These are phyloP conservation scores for Colletotrichum sp. DNA, from an alignment of 2,329 filamentous ascomycete genomes.

Conservation along the genomic window DNA sequence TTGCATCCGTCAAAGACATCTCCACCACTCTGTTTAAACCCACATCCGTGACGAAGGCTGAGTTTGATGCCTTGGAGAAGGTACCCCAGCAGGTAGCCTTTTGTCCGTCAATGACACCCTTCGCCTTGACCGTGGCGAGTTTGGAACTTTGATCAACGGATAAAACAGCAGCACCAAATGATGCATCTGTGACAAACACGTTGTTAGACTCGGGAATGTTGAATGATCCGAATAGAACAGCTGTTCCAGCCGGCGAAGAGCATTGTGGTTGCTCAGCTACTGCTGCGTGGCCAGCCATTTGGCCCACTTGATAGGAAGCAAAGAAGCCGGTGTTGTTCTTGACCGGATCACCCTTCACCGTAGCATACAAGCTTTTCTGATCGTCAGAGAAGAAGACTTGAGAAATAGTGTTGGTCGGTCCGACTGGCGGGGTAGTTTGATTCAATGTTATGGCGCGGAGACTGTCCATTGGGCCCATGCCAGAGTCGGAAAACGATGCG, in stretches of 20 bases:
- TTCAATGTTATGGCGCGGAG: slow-evolving; percentile 52
- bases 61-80: slow-evolving; percentile 50
- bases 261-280: slow-evolving; percentile 29
- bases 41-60: slow-evolving; percentile 65
- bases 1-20: slow-evolving; percentile 55
- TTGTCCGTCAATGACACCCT: slow-evolving; percentile 53
- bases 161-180: slow-evolving; percentile 60
- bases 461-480: slow-evolving; percentile 47
- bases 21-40: slow-evolving; percentile 58
- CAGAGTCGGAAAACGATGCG: slow-evolving; percentile 38
- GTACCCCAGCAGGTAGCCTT: slow-evolving; percentile 63
- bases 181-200: slow-evolving; percentile 62
- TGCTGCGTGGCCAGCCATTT: not conserved
- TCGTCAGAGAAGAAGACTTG: slow-evolving; percentile 65
- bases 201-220: slow-evolving; percentile 46
- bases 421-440: slow-evolving; percentile 63
- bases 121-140: slow-evolving; percentile 38
- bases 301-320: slow-evolving; percentile 51
- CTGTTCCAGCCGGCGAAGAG: slow-evolving; percentile 58
- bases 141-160: slow-evolving; percentile 38
- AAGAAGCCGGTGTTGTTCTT: slow-evolving; percentile 63
- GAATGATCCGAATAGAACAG: slow-evolving; percentile 60
- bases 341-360: slow-evolving; percentile 64
- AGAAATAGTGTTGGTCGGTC: slow-evolving; percentile 63
- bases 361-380: slow-evolving; percentile 54